phyloP scores from a whole-genome alignment of 23 red algal species.

The Gracilaria domingensis region DNA sequence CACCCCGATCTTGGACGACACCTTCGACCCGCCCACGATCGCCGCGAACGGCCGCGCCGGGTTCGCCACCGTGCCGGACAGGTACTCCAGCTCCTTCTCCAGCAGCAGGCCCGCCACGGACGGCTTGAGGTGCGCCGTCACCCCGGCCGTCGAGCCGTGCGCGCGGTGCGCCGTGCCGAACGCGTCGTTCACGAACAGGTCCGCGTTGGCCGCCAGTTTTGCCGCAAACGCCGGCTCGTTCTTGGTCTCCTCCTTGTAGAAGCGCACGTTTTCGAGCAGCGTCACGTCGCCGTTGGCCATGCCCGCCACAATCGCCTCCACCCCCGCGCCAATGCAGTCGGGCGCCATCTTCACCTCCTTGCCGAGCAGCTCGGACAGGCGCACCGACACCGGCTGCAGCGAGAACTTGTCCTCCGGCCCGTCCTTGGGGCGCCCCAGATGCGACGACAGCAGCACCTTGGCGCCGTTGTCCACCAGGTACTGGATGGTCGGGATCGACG shows the following conservation, averaged over 20 bases:
- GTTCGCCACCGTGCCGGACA: constrained; percentile 85
- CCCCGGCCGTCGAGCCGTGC: constrained; percentile 95
- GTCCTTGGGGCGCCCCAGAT: constrained; percentile 96
- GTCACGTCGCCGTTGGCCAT: constrained; percentile 92
- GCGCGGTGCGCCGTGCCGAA: constrained; percentile 99
- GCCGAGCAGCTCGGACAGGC: constrained; percentile 87
- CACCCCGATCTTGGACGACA: constrained; percentile 97
- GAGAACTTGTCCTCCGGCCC: constrained; percentile 99
- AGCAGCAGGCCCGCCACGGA: constrained; percentile 96
- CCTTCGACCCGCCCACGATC: constrained; percentile 99
- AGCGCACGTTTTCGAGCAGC: constrained; percentile 97
- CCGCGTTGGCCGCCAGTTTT: constrained; percentile 91
- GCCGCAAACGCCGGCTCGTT: constrained; percentile 90
- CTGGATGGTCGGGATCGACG: constrained; percentile 96
- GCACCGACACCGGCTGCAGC: constrained; percentile 82
- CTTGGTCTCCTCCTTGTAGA: constrained; percentile 98
- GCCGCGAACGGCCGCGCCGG: constrained; percentile 97
- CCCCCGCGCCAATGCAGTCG: constrained; percentile 93
- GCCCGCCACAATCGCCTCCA: constrained; percentile 61
- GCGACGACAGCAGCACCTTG: constrained; percentile 96
- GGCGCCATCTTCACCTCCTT: constrained; percentile 95
- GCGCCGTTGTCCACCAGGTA: constrained; percentile 89
- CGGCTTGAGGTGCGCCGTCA: constrained; percentile 87
- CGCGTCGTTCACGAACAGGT: constrained; percentile 98
- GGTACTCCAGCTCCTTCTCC: constrained; percentile 98